A percentile compares a stretch with the other conserved stretches of the same genome.
These are phyloP conservation scores for Triticum urartu DNA, from an alignment of 176 grass and related monocot species.

Conservation along the genomic window DNA sequence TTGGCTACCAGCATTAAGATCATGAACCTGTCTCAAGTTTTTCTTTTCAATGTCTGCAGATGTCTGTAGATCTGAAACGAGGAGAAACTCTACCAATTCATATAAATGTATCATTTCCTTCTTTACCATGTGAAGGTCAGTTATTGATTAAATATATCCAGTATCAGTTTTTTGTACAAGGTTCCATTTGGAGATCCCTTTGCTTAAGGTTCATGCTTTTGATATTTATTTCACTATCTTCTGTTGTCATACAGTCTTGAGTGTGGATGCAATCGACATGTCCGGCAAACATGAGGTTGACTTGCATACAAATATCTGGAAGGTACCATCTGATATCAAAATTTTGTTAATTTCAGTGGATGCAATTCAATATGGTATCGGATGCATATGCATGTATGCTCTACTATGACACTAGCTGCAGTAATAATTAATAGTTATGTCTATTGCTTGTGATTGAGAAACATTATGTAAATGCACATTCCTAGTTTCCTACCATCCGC, in stretches of 20 bases:
- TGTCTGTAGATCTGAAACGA: constrained; percentile 98
- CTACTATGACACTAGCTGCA: background rate
- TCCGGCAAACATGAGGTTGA: constrained; percentile 99
- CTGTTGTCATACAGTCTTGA: constrained; percentile 63
- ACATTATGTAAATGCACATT: background rate
- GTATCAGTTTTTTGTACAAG: background rate
- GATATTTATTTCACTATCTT: background rate
- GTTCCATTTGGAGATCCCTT: background rate
- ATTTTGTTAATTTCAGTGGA: background rate
- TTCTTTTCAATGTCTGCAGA: constrained; percentile 43
- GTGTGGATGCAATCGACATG: constrained; percentile 98
- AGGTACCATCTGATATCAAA: constrained; percentile 52
- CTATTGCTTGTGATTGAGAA: background rate
- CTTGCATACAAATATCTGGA: constrained; percentile 99
- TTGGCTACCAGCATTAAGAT: background rate
- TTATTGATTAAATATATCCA: constrained; percentile 19
- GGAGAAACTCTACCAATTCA: constrained; percentile 95
- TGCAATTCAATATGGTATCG: background rate
- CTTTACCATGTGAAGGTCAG: constrained; percentile 94
- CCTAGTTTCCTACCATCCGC: background rate
- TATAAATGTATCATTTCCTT: constrained; percentile 97
- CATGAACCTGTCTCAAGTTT: background rate
- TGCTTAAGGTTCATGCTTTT: constrained; percentile 10
- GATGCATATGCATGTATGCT: background rate
- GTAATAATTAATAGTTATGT: constrained; percentile 16